Evolutionary conservation across 2,329 filamentous ascomycete species (phyloP).

Genomic region (Aspergillus pseudoglaucus): DNA sequence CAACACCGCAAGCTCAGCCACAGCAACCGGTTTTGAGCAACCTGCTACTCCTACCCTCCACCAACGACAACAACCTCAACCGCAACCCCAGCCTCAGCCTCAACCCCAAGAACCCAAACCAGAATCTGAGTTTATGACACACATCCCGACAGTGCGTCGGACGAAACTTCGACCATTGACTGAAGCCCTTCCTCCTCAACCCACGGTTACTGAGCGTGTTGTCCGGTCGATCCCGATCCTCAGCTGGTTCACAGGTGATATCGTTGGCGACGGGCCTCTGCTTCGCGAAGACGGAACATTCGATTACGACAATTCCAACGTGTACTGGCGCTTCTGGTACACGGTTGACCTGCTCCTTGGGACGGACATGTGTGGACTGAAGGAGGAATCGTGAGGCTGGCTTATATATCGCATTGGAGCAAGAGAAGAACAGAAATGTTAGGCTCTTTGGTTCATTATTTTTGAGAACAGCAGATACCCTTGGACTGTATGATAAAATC

Average conservation of each 20-base stretch:
- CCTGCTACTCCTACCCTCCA: constrained; percentile 13
- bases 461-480: constrained; percentile 1
- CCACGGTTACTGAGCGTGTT: constrained; percentile 57
- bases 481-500: constrained; percentile 1
- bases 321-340: constrained; percentile 57
- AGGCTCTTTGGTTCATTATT: neutral
- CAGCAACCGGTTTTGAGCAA: constrained; percentile 25
- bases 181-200: constrained; percentile 64
- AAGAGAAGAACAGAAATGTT: neutral
- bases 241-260: constrained; percentile 60
- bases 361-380: constrained; percentile 56
- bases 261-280: constrained; percentile 42
- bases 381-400: constrained; percentile 39
- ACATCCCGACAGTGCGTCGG: constrained; percentile 61
- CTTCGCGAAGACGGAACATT: constrained; percentile 46
- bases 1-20: constrained; percentile 38
- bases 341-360: constrained; percentile 51
- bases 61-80: constrained; percentile 26
- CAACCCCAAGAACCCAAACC: constrained; percentile 24
- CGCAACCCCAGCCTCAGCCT: constrained; percentile 1
- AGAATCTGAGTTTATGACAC: constrained; percentile 44
- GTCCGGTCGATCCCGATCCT: constrained; percentile 62
- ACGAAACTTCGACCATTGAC: constrained; percentile 61
- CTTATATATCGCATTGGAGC: neutral
- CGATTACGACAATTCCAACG: constrained; percentile 60